Base-by-base conservation (phyloP, 176 grass and related monocot species). In the Raddia distichophylla region DNA sequence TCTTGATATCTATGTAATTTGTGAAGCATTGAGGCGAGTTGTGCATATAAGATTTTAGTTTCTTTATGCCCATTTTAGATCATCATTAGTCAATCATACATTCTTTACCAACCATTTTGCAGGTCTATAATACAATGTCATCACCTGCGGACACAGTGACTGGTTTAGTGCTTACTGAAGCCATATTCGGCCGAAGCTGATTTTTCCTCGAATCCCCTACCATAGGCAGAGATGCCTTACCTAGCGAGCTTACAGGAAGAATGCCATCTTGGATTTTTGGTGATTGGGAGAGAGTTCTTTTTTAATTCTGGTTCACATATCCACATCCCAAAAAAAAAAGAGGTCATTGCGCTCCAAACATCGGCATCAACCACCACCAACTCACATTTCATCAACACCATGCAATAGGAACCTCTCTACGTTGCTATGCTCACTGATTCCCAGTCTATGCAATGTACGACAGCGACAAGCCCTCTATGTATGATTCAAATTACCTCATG, bases 261-360 rank as follows among this genome's bases (percentile, higher is more conserved):
- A 54, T 16, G 74, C n/a, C 71, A 19, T 40, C 58, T 12, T 42
- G 22, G 43, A 19, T 40, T 64, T 12, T 42, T 37, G 43, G 47
- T 63, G 7, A 42, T 2, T 8, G 44, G 5, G 49, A 47, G 68
- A 55, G 49, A 54, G 70, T 8, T 32, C 64, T 75, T 8, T 50
- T 81, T 70, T 81, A 72, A 6, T 51, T 86, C 33, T 77, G 50
- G 82, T 89, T 83, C 56, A 77, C 33, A 40, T 50, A 82, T 82
- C 58, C 15, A 89, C 78, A 65, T 82, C 83, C 33, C 65, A 27
- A 42, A 80, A 70, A 72, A 51, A 10, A 10, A 51, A 10, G 32
- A 10, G 59, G 8, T 5, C 20, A 9, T 57, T 77, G 67, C 60
- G 20, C 72, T 90, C 44, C 78, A 66, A 73, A 34, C 78, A 82